Percentiles rank a stretch among this genome's conserved stretches.
These are phyloP conservation scores for Botryotinia globosa DNA, from an alignment of 2,329 filamentous ascomycete genomes.

Conservation along the genomic window DNA sequence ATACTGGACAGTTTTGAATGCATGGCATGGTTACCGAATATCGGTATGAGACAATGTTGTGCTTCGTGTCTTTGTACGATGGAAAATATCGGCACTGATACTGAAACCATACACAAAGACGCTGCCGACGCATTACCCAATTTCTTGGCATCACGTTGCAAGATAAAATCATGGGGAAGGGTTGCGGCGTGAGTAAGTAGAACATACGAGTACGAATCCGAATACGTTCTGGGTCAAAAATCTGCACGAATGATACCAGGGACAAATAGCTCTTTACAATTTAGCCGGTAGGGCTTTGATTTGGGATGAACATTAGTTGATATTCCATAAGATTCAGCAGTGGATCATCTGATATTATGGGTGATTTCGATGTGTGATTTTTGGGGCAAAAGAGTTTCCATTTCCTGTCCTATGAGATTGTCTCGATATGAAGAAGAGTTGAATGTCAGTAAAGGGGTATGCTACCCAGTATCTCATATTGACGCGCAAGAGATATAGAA, in stretches of 20 bases:
- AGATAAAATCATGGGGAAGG: not conserved
- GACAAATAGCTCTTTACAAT: constrained; percentile 4
- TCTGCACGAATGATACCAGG: not conserved
- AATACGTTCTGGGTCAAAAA: not conserved
- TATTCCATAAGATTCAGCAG: not conserved
- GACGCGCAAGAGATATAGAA: not conserved
- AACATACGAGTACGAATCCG: not conserved
- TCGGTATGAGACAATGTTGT: not conserved
- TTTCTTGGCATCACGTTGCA: not conserved
- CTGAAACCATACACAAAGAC: constrained; percentile 8
- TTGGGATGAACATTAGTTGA: not conserved
- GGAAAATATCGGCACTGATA: not conserved
- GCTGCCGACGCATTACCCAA: not conserved
- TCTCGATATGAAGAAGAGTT: not conserved
- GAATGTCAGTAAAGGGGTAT: constrained; percentile 1
- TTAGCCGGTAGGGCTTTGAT: not conserved
- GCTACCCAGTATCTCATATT: not conserved
- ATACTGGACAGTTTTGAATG: not conserved
- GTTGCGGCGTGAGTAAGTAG: not conserved
- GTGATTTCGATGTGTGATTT: not conserved
- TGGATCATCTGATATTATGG: not conserved
- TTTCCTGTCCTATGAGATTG: not conserved
- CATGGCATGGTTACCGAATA: not conserved
- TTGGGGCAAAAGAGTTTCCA: not conserved
- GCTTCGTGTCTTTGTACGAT: not conserved